These are phyloP conservation scores for Holtermanniella nyarrowii DNA, from an alignment of 768 basidiomycete species.

Conservation along the genomic window DNA sequence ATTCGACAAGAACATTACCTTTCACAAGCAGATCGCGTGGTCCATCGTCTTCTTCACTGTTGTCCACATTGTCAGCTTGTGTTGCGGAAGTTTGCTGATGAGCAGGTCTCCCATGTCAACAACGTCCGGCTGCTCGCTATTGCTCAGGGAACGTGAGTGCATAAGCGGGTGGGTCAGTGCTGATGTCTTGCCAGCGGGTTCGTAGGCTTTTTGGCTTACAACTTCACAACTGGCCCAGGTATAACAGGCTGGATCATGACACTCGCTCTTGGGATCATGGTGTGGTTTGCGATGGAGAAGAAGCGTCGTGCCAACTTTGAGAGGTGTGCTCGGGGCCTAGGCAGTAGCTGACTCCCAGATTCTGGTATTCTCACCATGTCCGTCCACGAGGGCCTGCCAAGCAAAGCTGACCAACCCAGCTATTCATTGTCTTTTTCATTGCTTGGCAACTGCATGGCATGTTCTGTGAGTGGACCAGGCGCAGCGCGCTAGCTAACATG, in stretches of 20 bases:
- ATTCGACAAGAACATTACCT: conserved; percentile 84
- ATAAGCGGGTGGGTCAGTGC: background rate
- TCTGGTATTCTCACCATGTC: conserved; percentile 35
- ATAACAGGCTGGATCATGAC: conserved; percentile 82
- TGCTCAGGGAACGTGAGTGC: conserved; percentile 22
- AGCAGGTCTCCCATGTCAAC: conserved; percentile 1
- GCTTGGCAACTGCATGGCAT: conserved; percentile 91
- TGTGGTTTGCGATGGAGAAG: conserved; percentile 76
- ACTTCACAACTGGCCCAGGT: conserved; percentile 56
- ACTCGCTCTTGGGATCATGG: conserved; percentile 60
- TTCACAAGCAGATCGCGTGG: conserved; percentile 74
- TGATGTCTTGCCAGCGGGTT: conserved; percentile 47
- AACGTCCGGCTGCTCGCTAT: conserved; percentile 68
- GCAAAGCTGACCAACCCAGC: conserved; percentile 57
- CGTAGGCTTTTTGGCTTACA: conserved; percentile 61
- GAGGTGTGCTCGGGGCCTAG: conserved; percentile 31
- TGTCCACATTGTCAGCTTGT: conserved; percentile 53
- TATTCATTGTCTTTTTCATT: conserved; percentile 87
- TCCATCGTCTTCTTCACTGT: conserved; percentile 66
- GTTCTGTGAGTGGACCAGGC: conserved; percentile 47
- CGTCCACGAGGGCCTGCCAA: background rate
- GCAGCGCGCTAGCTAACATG: background rate
- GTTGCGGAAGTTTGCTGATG: background rate
- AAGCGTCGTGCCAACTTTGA: conserved; percentile 67
- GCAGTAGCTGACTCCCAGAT: conserved; percentile 3